phyloP scores from a whole-genome alignment of 2,329 filamentous ascomycete genomes.

The Clonostachys rosea region DNA sequence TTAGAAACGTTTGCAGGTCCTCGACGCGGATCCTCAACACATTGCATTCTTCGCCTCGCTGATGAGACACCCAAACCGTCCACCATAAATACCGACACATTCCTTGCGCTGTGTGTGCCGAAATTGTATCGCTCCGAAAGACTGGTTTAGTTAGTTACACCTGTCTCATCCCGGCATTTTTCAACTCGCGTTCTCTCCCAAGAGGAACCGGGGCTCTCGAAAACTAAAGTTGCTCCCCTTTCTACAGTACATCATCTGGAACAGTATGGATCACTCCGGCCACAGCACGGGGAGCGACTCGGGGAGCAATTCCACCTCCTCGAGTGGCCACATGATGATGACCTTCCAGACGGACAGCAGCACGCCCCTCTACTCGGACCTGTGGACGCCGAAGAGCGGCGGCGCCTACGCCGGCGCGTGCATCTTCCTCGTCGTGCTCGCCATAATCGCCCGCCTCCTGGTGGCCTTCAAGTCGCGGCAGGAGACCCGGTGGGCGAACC shows the following conservation, averaged over 20 bases:
- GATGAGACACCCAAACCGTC: too few relatives aligned
- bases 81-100: too few relatives aligned
- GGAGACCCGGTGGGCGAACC: slow-evolving; percentile 62
- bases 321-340: not conserved
- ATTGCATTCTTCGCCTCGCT: too few relatives aligned
- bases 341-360: slow-evolving; percentile 52
- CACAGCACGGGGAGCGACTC: not conserved
- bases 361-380: slow-evolving; percentile 51
- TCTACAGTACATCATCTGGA: not conserved
- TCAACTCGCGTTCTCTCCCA: too few relatives aligned
- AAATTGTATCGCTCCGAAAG: too few relatives aligned
- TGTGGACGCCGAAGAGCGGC: slow-evolving; percentile 68
- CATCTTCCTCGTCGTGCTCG: slow-evolving; percentile 82
- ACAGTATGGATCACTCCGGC: not conserved
- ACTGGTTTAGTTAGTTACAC: too few relatives aligned
- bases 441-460: slow-evolving; percentile 63
- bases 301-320: not conserved
- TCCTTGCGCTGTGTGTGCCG: too few relatives aligned
- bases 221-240: slow-evolving; percentile 1
- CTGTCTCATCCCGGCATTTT: too few relatives aligned
- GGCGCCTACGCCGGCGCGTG: slow-evolving; percentile 84
- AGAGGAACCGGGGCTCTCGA: not conserved
- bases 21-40: too few relatives aligned
- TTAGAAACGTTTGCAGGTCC: too few relatives aligned
- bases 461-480: slow-evolving; percentile 66